These are phyloP conservation scores for Amoebophrya sp. DNA, from an alignment of 169 alveolate species.

Conservation along the genomic window DNA sequence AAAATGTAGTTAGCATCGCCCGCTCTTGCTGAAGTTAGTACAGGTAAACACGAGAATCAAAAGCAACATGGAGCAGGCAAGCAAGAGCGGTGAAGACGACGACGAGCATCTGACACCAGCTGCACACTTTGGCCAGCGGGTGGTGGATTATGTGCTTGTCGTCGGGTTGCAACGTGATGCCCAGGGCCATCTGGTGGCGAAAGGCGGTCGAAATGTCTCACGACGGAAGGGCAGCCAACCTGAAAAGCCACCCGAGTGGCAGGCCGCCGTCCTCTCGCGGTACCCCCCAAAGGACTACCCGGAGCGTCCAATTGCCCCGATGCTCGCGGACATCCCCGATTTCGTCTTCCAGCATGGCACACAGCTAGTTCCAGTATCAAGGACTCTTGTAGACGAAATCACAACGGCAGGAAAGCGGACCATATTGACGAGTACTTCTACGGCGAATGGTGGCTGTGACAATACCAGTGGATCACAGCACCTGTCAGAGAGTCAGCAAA, in stretches of 20 bases:
- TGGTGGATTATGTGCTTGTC: neutral
- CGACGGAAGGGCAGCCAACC: neutral
- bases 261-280: neutral
- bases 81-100: too few species aligned
- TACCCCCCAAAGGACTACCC: neutral
- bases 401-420: neutral
- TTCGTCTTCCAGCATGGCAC: neutral
- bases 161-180: neutral
- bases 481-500: too few species aligned
- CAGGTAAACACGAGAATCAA: too few species aligned
- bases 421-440: too few species aligned
- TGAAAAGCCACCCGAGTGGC: neutral
- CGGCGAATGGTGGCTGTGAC: too few species aligned
- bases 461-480: too few species aligned
- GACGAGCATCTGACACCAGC: too few species aligned
- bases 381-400: too few species aligned
- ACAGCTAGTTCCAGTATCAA: neutral
- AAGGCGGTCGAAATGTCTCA: neutral
- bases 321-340: neutral
- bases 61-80: too few species aligned
- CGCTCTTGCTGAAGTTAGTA: too few species aligned
- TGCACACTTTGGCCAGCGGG: too few species aligned
- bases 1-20: too few species aligned
- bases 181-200: neutral
- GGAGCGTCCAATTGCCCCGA: neutral